Evolutionary conservation across 352 stramenopile genomes (phyloP), one percentile per base, ranked within the genome.

Genomic region (Phytophthora sp.): DNA sequence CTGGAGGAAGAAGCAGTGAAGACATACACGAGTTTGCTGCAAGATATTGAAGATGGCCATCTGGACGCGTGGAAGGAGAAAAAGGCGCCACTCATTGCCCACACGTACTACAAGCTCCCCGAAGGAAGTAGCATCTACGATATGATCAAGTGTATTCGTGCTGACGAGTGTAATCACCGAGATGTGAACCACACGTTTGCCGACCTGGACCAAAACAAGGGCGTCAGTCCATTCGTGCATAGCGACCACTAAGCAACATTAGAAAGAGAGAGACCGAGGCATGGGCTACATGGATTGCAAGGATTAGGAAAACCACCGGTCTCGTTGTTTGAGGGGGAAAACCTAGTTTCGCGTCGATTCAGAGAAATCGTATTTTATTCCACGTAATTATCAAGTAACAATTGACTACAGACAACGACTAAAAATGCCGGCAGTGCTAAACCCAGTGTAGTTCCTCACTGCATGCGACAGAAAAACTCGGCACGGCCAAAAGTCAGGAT

Each of bases 1-100:
- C 67, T 98, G 18, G 93, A 98, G 63, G 91, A 97, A 72, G 84
- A 98, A 67, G 92, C 90, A 15, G 90, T 92, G 24, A 77, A 89
- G 46, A 97, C 91, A 1, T 98, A 98, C 76, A 96, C 93, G 11
- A 92, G 86, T 18, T 80, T 97, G 56, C 79, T 98, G 51, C 61
- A 90, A 39, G 91, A 91, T 47, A 97, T 98, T 49, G 77, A 97
- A 15, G 74, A 83, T 27, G 89, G 72, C 7, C 77, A 98, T 39
- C 63, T 97, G 29, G 52, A 73, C 1, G 58, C 46, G 7, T 97
- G 92, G 92, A 81, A 80, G 53, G 70, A 82, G 31, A 66, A 80
- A 42, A 50, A 73, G 8, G 82, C 88, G 2, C 84, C 88, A 2
- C 15, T 73, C 13, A 95, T 98, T 39, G 89, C 85, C 0, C 74